Base-by-base conservation (phyloP, 75 land plant genomes). In the Pseudotsuga menziesii region DNA sequence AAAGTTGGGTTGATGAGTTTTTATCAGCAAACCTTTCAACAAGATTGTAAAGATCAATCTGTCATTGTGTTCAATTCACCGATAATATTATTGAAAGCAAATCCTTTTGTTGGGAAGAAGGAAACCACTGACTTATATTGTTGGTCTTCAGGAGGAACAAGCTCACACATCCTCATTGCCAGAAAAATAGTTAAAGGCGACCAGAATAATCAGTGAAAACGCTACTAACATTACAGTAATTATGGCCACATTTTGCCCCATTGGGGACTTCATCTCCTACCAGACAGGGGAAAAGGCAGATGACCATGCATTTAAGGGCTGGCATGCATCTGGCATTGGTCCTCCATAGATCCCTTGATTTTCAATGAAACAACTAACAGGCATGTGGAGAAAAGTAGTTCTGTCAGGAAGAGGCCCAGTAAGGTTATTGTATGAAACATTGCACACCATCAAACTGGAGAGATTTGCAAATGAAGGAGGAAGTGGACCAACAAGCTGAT, bases 311-410 rank as follows among this genome's bases (percentile, higher is more conserved):
- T 29, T 25, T 19, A 23, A 27, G 44, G 78, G 59, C 8, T 76
- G 58, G 12, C 89, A 89, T 58, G 41, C 64, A 75, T 58, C 69
- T 56, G 35, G 35, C n/a, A 91, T 82, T 36, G 84, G 90, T 5
- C 59, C 74, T 55, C 98, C 98, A 82, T 94, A 93, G 7, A 95
- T 92, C 32, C 92, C 94, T 14, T 85, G 74, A 69, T 95, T 93
- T n/a, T 87, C 92, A 54, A 84, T 63, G 63, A 93, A 95, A 78
- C 89, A 88, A 81, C 83, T 81, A 11, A 58, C 36, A 16, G 56
- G 84, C 98, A 95, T 89, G 57, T 79, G 83, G 29, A 85, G 83
- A 63, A 94, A 86, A 57, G 81, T 56, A 5, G 84, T 73, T 0
- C 83, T 66, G 1, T 76, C 29, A 61, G 94, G 97, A 35, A 94